Base-by-base conservation (phyloP, 805 yeast species). In the Barnettozyma vustinii region DNA sequence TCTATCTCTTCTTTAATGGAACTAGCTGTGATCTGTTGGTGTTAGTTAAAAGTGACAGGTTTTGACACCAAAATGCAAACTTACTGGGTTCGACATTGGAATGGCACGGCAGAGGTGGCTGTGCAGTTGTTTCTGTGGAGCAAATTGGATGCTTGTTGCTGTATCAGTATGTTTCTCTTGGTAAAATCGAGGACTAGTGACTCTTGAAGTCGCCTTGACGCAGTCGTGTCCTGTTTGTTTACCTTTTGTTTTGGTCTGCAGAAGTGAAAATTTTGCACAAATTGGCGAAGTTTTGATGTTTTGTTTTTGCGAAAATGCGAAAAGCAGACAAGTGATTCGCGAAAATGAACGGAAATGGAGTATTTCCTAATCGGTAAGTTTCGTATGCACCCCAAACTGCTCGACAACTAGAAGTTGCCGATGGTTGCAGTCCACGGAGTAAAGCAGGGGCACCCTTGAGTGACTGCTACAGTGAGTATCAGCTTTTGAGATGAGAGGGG, bases 1-100 rank as follows among this genome's bases (percentile, higher is more conserved):
- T 59, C 60, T 9, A 59, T 46, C 43, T 59, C 62, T 16, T 59
- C 62, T 41, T 56, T 55, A 15, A 57, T 16, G 23, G 52, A 35
- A 13, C 20, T 41, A 23, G 43, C 48, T 9, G 44, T 30, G 10
- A 36, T 43, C 52, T 45, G 19, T 18, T 15, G n/a, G 25, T 40
- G 40, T 33, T 37, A 37, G 42, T 35, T 26, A 15, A 20, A 30
- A 30, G 33, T 30, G 33, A 12, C 33, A 30, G 33, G 33, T 30
- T 30, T 23, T 46, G 20, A 19, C 42, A 37, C 40, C 39, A 36
- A 39, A 21, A 12, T 23, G 27, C 18, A 39, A 20, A 20, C 42
- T 21, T 13, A 23, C 42, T 23, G 27, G 20, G 42, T 19, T 39
- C 16, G 42, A 36, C 19, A 36, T 36, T 16, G 39, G 9, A 19